Base-by-base conservation (phyloP, 2,329 filamentous ascomycete genomes). In the Aureobasidium sp. region DNA sequence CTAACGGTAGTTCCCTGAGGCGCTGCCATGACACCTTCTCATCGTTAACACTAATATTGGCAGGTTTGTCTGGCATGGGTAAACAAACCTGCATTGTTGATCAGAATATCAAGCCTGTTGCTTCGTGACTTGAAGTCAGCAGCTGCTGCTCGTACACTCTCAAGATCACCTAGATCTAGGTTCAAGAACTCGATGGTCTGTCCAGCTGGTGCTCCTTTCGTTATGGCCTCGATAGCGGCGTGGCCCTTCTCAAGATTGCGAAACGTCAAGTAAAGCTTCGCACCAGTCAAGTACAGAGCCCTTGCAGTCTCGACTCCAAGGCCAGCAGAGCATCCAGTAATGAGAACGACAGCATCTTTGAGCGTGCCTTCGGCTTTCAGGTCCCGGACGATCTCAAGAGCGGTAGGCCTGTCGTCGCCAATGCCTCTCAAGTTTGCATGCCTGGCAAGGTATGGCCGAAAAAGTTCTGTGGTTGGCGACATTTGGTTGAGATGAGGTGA, bases 201-300 rank as follows among this genome's bases (percentile, higher is more conserved):
- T 31, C 66, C 22, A 14, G 63, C 51, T 7, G 37, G 17, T 15
- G 56, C 48, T n/a, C 37, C 45, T 31, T 44, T 42, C 9, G 27
- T 51, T 47, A 73, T 68, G 31, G 69, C 68, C 6, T 70, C 66
- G 48, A 72, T 68, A 39, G 69, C 67, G 27, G 64, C 71, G 27
- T 74, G 66, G 20, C 75, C 73, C 65, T 79, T 79, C 7, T 68
- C 63, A 1, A 78, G 62, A 64, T 80, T 70, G 15, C 80, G 74
- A 1, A 73, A 78, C 1, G 78, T 78, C 12, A 76, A 68, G 67
- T 74, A 80, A 51, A 80, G 65, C 36, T 70, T 77, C 9, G 78
- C 78, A 8, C 79, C 79, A 0, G 80, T 78, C 17, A 73, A 67
- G 55, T 69, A 70, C 14, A 83, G 70, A 2, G 79, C 79, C n/a